Percentiles rank a stretch among this genome's conserved stretches.
Evolutionary conservation across 495 filamentous ascomycete genomes (phyloP).

Genomic region (Lasiosphaeria miniovina): DNA sequence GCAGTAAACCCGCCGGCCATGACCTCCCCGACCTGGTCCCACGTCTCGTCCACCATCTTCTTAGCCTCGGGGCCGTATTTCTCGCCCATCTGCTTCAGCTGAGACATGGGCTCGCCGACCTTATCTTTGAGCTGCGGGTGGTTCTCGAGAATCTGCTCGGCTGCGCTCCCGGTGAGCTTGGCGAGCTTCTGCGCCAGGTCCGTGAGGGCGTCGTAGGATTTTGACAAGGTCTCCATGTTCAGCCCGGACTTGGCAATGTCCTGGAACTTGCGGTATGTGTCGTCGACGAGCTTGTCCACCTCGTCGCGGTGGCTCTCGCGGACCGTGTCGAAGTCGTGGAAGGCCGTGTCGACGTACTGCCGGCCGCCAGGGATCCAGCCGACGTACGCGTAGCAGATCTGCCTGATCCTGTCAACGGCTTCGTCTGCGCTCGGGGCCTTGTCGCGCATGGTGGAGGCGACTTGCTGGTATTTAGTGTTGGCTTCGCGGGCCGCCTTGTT

Average conservation of each 20-base stretch:
- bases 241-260: conserved; percentile 48
- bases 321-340: conserved; percentile 61
- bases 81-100: conserved; percentile 62
- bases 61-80: conserved; percentile 65
- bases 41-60: conserved; percentile 65
- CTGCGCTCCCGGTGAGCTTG: conserved; percentile 53
- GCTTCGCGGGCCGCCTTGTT: conserved; percentile 50
- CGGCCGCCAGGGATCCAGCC: conserved; percentile 65
- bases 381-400: conserved; percentile 58
- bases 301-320: conserved; percentile 57
- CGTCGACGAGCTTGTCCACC: conserved; percentile 57
- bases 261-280: conserved; percentile 59
- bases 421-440: conserved; percentile 57
- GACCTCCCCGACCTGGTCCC: conserved; percentile 56
- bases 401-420: conserved; percentile 54
- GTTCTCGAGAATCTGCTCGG: conserved; percentile 57
- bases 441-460: conserved; percentile 49
- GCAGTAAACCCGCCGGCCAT: conserved; percentile 50
- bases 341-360: conserved; percentile 56
- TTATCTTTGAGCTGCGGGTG: conserved; percentile 66
- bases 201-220: conserved; percentile 52
- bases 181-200: conserved; percentile 50
- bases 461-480: conserved; percentile 51
- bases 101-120: conserved; percentile 58
- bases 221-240: conserved; percentile 47